phyloP scores from a whole-genome alignment of 805 yeast species.

The Komagataella kurtzmanii region DNA sequence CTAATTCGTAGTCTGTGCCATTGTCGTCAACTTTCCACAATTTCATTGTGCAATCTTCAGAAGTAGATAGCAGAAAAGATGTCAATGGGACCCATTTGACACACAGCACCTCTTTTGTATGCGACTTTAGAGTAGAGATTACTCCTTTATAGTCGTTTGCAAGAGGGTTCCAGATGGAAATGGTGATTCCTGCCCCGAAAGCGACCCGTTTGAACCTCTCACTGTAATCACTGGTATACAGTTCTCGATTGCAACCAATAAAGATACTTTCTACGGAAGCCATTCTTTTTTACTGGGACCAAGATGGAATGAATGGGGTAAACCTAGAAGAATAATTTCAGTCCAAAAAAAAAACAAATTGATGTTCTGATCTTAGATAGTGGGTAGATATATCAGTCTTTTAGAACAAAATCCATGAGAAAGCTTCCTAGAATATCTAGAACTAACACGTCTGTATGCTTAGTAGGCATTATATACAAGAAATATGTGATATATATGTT shows the following conservation, averaged over 20 bases:
- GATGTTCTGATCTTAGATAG: not conserved
- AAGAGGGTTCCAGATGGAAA: slow-evolving; percentile 62
- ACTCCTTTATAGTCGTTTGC: slow-evolving; percentile 30
- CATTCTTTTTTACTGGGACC: slow-evolving; percentile 3
- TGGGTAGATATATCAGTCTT: too few relatives aligned
- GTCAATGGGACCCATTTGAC: slow-evolving; percentile 42
- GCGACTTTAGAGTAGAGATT: slow-evolving; percentile 42
- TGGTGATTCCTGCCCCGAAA: slow-evolving; percentile 53
- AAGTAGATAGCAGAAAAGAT: slow-evolving; percentile 38
- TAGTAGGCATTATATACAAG: not conserved
- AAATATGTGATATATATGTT: not conserved
- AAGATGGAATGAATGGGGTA: not conserved
- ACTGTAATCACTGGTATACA: slow-evolving; percentile 43
- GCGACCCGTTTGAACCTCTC: slow-evolving; percentile 31
- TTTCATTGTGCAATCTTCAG: slow-evolving; percentile 51
- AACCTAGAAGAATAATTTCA: not conserved
- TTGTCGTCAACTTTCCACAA: slow-evolving; percentile 33
- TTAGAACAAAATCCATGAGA: too few relatives aligned
- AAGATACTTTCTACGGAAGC: slow-evolving; percentile 39
- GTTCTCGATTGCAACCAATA: slow-evolving; percentile 61
- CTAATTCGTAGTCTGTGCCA: slow-evolving; percentile 3
- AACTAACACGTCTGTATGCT: not conserved
- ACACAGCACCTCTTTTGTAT: slow-evolving; percentile 48
- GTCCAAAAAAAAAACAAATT: not conserved
- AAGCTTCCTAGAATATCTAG: too few relatives aligned